phyloP scores from a whole-genome alignment of 805 yeast genomes.

The Wickerhamomyces sydowiorum region DNA sequence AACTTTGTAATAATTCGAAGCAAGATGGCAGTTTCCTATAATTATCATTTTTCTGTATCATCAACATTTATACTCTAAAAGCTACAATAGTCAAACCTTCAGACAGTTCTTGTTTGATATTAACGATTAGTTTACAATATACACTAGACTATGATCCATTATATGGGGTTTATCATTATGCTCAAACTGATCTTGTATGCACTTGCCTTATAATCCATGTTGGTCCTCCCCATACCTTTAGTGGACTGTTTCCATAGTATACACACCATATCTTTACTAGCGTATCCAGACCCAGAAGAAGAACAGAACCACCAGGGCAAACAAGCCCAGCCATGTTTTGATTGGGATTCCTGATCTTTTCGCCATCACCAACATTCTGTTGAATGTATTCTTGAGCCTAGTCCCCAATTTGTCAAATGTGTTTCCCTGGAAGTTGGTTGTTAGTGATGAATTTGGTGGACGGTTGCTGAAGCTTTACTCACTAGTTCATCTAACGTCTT shows the following conservation, averaged over 20 bases:
- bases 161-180: background rate
- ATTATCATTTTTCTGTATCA: too few species aligned
- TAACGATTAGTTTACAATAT: too few species aligned
- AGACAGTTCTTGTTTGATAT: too few species aligned
- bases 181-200: too few species aligned
- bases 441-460: background rate
- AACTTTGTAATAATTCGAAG: too few species aligned
- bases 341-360: constrained; percentile 58
- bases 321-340: constrained; percentile 52
- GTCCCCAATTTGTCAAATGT: constrained; percentile 41
- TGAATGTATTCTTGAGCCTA: constrained; percentile 46
- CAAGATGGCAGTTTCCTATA: too few species aligned
- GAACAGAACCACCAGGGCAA: constrained; percentile 41
- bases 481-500: constrained; percentile 35
- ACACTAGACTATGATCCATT: too few species aligned
- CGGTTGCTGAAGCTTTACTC: constrained; percentile 1
- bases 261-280: background rate
- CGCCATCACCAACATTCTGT: constrained; percentile 58
- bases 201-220: too few species aligned
- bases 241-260: background rate
- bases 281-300: constrained; percentile 45
- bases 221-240: too few species aligned
- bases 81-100: too few species aligned
- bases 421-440: constrained; percentile 19
- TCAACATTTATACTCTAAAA: too few species aligned